Base-by-base conservation (phyloP, 192 early-diverging fungal genomes). In the Umbelopsis sp. region DNA sequence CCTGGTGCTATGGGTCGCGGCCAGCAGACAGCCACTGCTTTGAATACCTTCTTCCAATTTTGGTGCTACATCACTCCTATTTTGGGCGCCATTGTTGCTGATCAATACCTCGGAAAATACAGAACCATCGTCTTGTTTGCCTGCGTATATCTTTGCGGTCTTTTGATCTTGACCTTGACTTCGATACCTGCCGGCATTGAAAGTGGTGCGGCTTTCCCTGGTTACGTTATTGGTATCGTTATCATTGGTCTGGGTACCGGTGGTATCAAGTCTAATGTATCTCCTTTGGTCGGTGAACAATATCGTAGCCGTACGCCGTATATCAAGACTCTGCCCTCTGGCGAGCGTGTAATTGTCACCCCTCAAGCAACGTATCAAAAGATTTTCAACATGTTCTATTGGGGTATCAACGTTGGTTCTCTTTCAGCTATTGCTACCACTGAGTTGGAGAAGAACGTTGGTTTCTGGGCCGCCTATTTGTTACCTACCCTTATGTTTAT, bases 321-420 rank as follows among this genome's bases (percentile, higher is more conserved):
- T 50, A 84, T 91, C 67, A 88, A 84, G 65, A 85, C 71, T 45
- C 77, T 86, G 27, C 83, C 83, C 50, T 84, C 72, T 33, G 90
- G 89, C 10, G 77, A 86, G 21, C 77, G 75, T 20, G 90, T 91
- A 15, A 84, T 92, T 49, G 85, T 92, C 9, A 85, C 88, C 71
- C 89, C 89, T 50, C 80, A 82, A 72, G 80, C 89, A 61, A 92
- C 92, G 1, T 74, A 90, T 41, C 90, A 94, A 81, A 86, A 82
- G 15, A 89, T 95, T 49, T 95, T 93, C 81, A 91, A 90, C 73
- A 92, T 87, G 88, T 95, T 95, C 77, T 95, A 95, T 78, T 87
- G 85, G 83, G 83, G 87, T 44, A 91, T 93, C 70, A 91, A 91
- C 71, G 35, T 90, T 49, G 91, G 91, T 30, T 83, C 86, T 12